Percentiles rank a stretch among this genome's conserved stretches.
Evolutionary conservation across 345 rosid species (phyloP).

Genomic region (Salix brachista): DNA sequence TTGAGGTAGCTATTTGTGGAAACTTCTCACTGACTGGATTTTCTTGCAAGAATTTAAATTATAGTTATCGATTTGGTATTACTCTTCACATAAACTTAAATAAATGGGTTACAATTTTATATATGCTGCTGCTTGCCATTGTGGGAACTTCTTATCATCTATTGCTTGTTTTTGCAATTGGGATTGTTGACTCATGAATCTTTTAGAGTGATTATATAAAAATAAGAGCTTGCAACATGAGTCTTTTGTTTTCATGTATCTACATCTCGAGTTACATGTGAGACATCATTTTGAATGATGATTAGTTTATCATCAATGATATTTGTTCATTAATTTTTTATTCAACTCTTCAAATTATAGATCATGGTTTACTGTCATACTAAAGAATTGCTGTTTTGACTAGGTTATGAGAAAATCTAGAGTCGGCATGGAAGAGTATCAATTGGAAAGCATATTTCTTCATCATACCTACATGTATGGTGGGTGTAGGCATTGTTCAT

Average conservation of each 20-base stretch:
- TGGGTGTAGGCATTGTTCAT: conserved; percentile 92
- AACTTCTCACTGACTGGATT: background rate
- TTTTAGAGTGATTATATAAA: background rate
- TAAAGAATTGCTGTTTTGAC: background rate
- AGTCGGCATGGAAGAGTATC: conserved; percentile 81
- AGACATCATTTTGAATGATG: background rate
- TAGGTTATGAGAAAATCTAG: conserved; percentile 76
- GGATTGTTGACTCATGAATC: background rate
- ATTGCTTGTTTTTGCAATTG: background rate
- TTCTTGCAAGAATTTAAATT: background rate
- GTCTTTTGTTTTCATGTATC: background rate
- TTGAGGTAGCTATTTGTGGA: conserved; percentile 48
- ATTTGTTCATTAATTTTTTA: background rate
- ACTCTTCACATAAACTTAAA: background rate
- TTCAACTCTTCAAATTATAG: too few relatives aligned
- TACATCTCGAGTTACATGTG: background rate
- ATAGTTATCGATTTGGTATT: background rate
- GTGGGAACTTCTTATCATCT: background rate
- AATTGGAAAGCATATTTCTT: conserved; percentile 89
- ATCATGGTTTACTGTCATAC: background rate
- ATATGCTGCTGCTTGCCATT: background rate
- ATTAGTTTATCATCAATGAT: background rate
- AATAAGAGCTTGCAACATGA: too few relatives aligned
- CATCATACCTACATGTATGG: conserved; percentile 93
- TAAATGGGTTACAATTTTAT: conserved; percentile 1